Evolutionary conservation across 352 stramenopile genomes (phyloP), one percentile per base, ranked within the genome.

Genomic region (Pythium folliculosum): DNA sequence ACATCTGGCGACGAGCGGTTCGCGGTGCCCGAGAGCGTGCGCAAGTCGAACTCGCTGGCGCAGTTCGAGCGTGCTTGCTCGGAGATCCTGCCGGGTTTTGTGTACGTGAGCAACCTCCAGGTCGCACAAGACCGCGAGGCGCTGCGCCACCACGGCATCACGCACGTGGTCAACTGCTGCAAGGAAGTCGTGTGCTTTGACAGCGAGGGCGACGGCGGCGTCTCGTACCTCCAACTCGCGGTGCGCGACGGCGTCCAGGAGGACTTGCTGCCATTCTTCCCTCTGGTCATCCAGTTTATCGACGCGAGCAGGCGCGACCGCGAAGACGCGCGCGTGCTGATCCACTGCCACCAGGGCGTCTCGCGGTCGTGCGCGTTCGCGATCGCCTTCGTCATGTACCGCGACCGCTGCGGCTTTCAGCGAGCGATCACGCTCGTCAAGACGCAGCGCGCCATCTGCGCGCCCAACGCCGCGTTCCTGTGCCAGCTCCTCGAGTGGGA

Each of bases 291-390:
- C 44, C 62, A 73, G 14, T 89, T 75, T 25, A 80, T 93, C 47
- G 51, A 77, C 0, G 30, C 14, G 4, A 44, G 23, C 13, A 16
- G 30, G 5, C 44, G 27, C 2, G 27, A 5, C 27, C 27, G 27
- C 5, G 27, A 32, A 32, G 27, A 32, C 27, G 27, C 60, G 7
- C 76, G 77, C 17, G 77, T 90, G 23, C 44, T 93, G 4, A 55
- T 93, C 9, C 81, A 93, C 43, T 93, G 84, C 30, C 81, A 93
- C 40, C 81, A 91, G 65, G 84, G 84, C 48, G 67, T 93, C 23
- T 93, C 84, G 16, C 74, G 84, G 25, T 91, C 83, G 0, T 93
- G 84, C 54, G 80, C 83, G 0, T 70, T 90, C 47, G 84, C 76
- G 10, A 78, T 90, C 56, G 81, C 83, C 17, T 89, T 87, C 62